Evolutionary conservation across 768 basidiomycete genomes (phyloP).

Genomic region (Auriculariales sp.): DNA sequence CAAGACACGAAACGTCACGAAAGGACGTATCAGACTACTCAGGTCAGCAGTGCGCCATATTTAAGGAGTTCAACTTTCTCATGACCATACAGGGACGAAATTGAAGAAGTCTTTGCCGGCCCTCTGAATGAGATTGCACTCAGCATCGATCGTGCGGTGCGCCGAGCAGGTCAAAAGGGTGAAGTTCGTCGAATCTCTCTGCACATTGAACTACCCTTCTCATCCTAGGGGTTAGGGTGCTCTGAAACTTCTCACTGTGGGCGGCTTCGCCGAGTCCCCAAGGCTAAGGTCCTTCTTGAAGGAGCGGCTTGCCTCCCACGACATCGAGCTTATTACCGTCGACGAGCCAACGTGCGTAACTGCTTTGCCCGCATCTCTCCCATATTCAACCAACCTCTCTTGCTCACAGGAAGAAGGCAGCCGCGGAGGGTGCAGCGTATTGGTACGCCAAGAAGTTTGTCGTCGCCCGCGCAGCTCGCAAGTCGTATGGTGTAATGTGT

Average conservation of each 20-base stretch:
- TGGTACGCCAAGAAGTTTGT: neutral
- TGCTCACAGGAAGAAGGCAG: neutral
- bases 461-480: neutral
- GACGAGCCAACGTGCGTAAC: neutral
- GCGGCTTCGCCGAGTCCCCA: neutral
- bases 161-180: neutral
- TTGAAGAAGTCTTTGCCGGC: neutral
- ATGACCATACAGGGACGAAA: neutral
- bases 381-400: neutral
- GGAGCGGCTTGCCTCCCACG: neutral
- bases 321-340: neutral
- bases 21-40: conserved; percentile 4
- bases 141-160: neutral
- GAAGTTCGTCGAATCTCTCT: neutral
- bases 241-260: neutral
- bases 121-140: neutral
- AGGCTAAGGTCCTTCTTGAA: neutral
- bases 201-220: neutral
- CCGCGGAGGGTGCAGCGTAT: neutral
- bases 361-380: neutral
- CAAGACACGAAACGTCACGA: neutral
- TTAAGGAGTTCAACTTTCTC: too few relatives aligned
- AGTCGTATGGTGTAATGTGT: neutral
- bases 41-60: too few relatives aligned
- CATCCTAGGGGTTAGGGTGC: neutral